Evolutionary conservation across 2,329 filamentous ascomycete species (phyloP).

Genomic region (Botrytis medusae): DNA sequence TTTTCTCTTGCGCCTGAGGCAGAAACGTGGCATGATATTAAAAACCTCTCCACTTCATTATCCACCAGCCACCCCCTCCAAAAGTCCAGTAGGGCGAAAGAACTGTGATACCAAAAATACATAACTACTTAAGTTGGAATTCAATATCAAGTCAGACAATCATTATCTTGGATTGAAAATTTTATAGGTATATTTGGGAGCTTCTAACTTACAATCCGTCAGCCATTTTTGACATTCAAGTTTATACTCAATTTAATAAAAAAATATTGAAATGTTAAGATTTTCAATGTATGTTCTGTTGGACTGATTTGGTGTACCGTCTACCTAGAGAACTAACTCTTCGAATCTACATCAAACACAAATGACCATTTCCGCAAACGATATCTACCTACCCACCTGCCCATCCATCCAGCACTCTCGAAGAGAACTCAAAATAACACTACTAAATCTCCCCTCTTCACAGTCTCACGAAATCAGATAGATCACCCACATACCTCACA

Average conservation of each 20-base stretch:
- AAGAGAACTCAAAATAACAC: neutral
- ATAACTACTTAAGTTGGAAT: neutral
- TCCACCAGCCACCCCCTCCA: neutral
- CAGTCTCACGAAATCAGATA: neutral
- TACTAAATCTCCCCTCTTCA: neutral
- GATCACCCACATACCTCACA: neutral
- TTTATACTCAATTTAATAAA: no score
- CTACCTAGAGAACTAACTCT: no score
- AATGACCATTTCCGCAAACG: no score
- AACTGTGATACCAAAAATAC: neutral
- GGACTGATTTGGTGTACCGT: neutral
- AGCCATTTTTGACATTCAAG: neutral
- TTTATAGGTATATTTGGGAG: neutral
- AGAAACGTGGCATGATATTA: neutral
- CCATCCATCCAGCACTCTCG: neutral
- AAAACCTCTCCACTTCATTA: neutral
- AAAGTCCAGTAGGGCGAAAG: neutral
- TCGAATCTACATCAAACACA: no score
- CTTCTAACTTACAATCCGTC: neutral
- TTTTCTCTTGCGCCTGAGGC: neutral
- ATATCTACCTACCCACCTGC: no score
- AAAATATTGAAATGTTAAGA: no score
- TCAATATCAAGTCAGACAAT: neutral
- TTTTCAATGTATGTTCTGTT: neutral
- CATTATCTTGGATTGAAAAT: neutral